phyloP scores from a whole-genome alignment of 225 moss, liverwort and hornwort genomes.

The Lunularia cruciata region DNA sequence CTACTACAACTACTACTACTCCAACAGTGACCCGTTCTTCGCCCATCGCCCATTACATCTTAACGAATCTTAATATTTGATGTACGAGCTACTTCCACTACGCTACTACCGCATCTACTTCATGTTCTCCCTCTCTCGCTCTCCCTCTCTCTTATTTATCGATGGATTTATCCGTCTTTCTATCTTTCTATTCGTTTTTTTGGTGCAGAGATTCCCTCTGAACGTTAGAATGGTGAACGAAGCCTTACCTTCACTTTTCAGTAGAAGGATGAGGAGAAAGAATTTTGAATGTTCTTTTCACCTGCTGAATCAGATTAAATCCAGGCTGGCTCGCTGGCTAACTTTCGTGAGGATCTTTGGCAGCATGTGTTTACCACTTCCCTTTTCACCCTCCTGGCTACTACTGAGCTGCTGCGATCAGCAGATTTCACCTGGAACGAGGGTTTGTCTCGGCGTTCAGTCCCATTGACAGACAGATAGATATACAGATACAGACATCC shows the following conservation, averaged over 20 bases:
- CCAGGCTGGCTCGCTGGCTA: too few species aligned
- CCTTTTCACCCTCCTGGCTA: background rate
- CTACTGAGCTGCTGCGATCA: constrained; percentile 1
- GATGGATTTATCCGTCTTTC: too few species aligned
- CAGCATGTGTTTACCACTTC: constrained; percentile 1
- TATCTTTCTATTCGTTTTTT: background rate
- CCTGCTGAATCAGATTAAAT: background rate
- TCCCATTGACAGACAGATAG: background rate
- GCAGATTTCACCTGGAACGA: constrained; percentile 16
- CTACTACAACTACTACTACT: too few species aligned
- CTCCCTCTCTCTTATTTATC: too few species aligned
- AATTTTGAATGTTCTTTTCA: constrained; percentile 8
- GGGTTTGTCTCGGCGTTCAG: constrained; percentile 12
- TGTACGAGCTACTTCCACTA: background rate
- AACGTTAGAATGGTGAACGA: background rate
- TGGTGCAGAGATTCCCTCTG: background rate
- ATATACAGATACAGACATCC: background rate
- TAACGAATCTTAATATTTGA: background rate
- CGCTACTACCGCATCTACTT: background rate
- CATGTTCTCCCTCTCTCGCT: too few species aligned
- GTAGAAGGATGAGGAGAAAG: background rate
- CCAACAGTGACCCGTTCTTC: background rate
- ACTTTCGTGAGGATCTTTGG: too few species aligned
- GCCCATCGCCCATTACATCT: background rate
- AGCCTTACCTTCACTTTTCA: too few species aligned